These are phyloP conservation scores for Lichtheimia corymbifera DNA, from an alignment of 371 early-diverging fungal species.

Conservation along the genomic window DNA sequence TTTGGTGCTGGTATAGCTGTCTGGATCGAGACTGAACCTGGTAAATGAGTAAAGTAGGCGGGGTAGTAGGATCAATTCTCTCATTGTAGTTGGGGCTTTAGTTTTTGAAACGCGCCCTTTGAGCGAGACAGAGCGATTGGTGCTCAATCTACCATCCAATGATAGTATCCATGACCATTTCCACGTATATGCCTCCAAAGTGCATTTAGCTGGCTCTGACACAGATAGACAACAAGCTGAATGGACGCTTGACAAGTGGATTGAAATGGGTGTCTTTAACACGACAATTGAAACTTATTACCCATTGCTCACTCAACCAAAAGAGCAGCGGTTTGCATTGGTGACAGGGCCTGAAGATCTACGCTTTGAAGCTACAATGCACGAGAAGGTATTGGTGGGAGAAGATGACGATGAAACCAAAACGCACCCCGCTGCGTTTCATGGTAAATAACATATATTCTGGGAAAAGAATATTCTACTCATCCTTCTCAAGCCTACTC, in stretches of 20 bases:
- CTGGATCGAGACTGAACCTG: constrained; percentile 5
- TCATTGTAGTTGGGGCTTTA: background rate
- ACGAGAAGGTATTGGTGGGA: constrained; percentile 55
- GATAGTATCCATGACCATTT: constrained; percentile 36
- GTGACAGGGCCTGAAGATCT: constrained; percentile 46
- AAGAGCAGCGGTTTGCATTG: constrained; percentile 52
- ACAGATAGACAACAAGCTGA: constrained; percentile 46
- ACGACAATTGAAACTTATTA: constrained; percentile 58
- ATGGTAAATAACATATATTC: background rate
- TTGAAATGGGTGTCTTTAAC: constrained; percentile 51
- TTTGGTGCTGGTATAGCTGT: constrained; percentile 18
- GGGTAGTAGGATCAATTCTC: too few species aligned
- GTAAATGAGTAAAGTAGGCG: too few species aligned
- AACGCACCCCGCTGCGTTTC: constrained; percentile 39
- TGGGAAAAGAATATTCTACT: constrained; percentile 26
- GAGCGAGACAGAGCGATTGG: constrained; percentile 9
- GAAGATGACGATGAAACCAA: constrained; percentile 61
- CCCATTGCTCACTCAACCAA: constrained; percentile 61
- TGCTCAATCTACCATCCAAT: constrained; percentile 20
- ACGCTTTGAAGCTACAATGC: constrained; percentile 52
- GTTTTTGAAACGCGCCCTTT: background rate
- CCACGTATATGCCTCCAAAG: constrained; percentile 49
- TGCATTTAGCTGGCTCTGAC: constrained; percentile 53
- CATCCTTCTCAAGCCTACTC: constrained; percentile 39
- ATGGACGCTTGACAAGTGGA: constrained; percentile 58